A percentile compares a stretch with the other conserved stretches of the same genome.
phyloP scores from a whole-genome alignment of 257 asterid species.

The Rehmannia glutinosa region DNA sequence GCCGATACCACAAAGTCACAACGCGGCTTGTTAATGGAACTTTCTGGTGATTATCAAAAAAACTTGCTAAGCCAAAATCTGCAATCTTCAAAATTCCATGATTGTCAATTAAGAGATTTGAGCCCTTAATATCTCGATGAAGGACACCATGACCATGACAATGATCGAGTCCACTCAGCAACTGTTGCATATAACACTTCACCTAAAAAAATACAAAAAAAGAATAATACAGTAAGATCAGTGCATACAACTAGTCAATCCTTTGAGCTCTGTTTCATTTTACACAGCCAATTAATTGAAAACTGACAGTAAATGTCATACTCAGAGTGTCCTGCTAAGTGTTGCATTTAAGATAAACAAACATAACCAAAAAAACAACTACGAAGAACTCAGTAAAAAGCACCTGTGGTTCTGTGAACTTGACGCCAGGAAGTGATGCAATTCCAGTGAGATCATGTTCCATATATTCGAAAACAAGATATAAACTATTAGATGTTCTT shows the following conservation, averaged over 20 bases:
- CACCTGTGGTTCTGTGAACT: slow-evolving; percentile 89
- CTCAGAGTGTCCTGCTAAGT: no score
- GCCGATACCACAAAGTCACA: slow-evolving; percentile 93
- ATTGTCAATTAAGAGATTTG: slow-evolving; percentile 72
- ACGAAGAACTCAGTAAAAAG: slow-evolving; percentile 6
- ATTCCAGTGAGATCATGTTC: slow-evolving; percentile 97
- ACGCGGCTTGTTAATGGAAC: slow-evolving; percentile 86
- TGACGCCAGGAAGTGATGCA: slow-evolving; percentile 47
- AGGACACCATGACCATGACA: slow-evolving; percentile 82
- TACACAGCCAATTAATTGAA: neutral
- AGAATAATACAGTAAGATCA: neutral
- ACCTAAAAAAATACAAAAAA: slow-evolving; percentile 42
- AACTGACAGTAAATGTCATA: neutral
- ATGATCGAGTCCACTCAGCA: slow-evolving; percentile 74
- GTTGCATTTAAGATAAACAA: no score
- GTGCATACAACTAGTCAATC: neutral
- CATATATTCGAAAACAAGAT: slow-evolving; percentile 95
- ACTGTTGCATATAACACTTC: slow-evolving; percentile 80
- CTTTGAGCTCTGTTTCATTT: neutral
- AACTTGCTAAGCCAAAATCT: slow-evolving; percentile 82
- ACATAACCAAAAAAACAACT: neutral
- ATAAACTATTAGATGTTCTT: slow-evolving; percentile 66
- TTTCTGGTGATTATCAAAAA: slow-evolving; percentile 48
- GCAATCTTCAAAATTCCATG: slow-evolving; percentile 72
- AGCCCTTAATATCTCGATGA: slow-evolving; percentile 90